Evolutionary conservation across 169 alveolate species (phyloP).

Genomic region (Amoebophrya sp.): DNA sequence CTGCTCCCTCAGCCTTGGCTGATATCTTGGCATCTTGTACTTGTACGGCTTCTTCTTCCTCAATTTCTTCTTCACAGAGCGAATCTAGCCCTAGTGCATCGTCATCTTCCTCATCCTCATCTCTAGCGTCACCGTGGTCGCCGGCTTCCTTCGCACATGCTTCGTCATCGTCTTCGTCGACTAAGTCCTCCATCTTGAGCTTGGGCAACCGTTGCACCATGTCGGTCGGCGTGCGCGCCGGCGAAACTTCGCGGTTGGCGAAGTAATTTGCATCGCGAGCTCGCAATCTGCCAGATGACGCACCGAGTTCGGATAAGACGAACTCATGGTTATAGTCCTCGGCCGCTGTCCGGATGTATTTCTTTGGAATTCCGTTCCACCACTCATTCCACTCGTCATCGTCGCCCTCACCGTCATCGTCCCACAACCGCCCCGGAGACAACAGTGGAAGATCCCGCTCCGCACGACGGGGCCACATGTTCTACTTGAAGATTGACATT

Average conservation of each 20-base stretch:
- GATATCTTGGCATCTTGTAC: too few species aligned
- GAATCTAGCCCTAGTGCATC: too few species aligned
- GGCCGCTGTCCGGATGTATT: background rate
- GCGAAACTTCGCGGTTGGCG: background rate
- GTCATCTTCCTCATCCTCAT: background rate
- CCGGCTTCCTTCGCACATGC: background rate
- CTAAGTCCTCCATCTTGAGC: background rate
- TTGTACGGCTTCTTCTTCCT: too few species aligned
- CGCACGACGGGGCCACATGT: constrained; percentile 21
- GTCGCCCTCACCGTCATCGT: background rate
- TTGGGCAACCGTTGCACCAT: background rate
- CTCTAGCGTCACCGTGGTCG: background rate
- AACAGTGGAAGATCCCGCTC: background rate
- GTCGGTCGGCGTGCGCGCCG: background rate
- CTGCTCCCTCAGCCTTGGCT: too few species aligned
- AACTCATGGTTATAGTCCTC: background rate
- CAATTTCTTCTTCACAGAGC: too few species aligned
- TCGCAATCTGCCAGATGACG: too few species aligned
- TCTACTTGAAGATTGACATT: too few species aligned
- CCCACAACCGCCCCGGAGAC: constrained; percentile 1
- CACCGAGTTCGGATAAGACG: background rate
- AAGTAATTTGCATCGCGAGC: background rate
- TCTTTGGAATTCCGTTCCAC: background rate
- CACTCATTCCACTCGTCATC: background rate
- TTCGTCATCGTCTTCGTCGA: background rate